Evolutionary conservation across 352 stramenopile genomes (phyloP), one percentile per base, ranked within the genome.

Genomic region (Pythium brassicae): DNA sequence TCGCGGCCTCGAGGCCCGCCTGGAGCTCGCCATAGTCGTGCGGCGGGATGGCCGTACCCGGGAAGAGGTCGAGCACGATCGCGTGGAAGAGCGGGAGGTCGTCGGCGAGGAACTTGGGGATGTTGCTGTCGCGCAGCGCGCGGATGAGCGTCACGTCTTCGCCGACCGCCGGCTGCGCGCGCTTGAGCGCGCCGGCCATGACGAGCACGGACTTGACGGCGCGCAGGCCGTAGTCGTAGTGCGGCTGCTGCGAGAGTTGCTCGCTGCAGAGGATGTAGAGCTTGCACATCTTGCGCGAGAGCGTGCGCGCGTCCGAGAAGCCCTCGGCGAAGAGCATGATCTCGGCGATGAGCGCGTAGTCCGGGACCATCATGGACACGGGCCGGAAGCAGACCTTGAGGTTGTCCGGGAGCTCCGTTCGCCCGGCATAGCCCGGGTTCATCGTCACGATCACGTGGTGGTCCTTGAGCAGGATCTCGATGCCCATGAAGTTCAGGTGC

Each of bases 391-490:
- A 90, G 29, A 96, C 95, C 58, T 98, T 98, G 19, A 98, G 72
- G 63, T 98, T 98, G 57, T 98, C 95, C 0, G 95, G 95, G n/a
- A 98, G 79, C 57, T 98, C 94, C 2, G 95, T 98, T 32, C 95
- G 75, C 20, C 95, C 95, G 0, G 95, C 95, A 57, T 98, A 98
- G 0, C 95, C 95, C 22, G 95, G 95, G 63, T 98, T 98, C 94
- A 98, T 98, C 23, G 95, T 98, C 62, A 98, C 97, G 68, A 97
- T 98, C 57, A 98, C 96, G 51, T 98, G 96, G 60, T 97, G 97
- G 42, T 97, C 96, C 39, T 98, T 97, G 4, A 98, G 74, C 25
- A 89, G 72, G 59, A 99, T 98, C 43, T 95, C 93, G 39, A 97
- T 96, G 17, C 92, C 95, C 87, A 98, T 97, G 59, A 98, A 99